Percentiles rank a stretch among this genome's conserved stretches.
Conservation (phyloP, 306 rosid species). For the Lotus japonicus region DNA sequence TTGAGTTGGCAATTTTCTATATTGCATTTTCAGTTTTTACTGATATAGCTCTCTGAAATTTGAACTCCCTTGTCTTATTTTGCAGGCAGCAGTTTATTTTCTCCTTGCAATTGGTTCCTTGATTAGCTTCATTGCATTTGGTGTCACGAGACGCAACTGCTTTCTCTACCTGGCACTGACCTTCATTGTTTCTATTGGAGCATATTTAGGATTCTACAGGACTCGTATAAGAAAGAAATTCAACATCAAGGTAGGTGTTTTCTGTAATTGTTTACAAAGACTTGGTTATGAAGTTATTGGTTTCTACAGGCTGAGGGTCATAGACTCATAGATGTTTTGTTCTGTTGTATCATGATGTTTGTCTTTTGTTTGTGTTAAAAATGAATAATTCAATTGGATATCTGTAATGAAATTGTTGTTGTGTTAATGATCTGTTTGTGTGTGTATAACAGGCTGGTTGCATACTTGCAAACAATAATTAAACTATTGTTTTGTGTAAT, state of each 20-base stretch:
- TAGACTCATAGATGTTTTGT: background rate
- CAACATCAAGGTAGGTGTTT: constrained; percentile 61
- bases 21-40: background rate
- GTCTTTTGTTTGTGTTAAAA: background rate
- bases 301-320: background rate
- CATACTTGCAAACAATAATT: background rate
- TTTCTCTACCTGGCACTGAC: constrained; percentile 54
- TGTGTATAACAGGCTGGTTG: background rate
- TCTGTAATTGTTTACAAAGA: background rate
- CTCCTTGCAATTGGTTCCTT: constrained; percentile 41
- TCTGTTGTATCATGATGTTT: background rate
- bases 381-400: background rate
- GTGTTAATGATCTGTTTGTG: background rate
- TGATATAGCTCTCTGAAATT: background rate
- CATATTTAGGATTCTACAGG: constrained; percentile 72
- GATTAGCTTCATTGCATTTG: constrained; percentile 51
- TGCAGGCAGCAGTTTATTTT: constrained; percentile 62
- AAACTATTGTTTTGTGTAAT: too few relatives aligned
- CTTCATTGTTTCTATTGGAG: constrained; percentile 43
- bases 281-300: background rate
- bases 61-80: background rate
- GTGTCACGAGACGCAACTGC: constrained; percentile 49
- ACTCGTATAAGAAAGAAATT: constrained; percentile 61
- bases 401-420: background rate
- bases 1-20: background rate